Evolutionary conservation across 2,329 filamentous ascomycete species (phyloP).

Genomic region (Botrytis elliptica): DNA sequence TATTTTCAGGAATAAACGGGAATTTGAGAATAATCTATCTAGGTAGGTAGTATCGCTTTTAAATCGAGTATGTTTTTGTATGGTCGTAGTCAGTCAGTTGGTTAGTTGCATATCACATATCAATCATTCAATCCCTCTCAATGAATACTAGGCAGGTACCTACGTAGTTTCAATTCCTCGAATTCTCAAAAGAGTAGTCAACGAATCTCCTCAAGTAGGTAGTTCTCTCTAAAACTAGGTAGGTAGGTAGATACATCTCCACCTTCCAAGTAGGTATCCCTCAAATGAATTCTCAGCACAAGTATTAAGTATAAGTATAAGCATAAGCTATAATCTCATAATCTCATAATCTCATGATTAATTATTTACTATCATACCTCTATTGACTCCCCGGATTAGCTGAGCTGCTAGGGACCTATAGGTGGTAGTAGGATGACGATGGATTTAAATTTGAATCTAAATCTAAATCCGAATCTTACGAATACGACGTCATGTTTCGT

Average conservation of each 20-base stretch:
- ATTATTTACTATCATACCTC: too few relatives aligned
- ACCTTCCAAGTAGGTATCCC: too few relatives aligned
- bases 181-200: background rate
- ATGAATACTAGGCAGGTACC: background rate
- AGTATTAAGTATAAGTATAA: too few relatives aligned
- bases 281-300: too few relatives aligned
- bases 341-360: too few relatives aligned
- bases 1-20: background rate
- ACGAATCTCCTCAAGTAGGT: background rate
- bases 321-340: too few relatives aligned
- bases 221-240: too few relatives aligned
- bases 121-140: background rate
- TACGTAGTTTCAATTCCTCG: background rate
- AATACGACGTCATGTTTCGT: background rate
- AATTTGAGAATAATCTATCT: background rate
- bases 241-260: too few relatives aligned
- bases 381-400: too few relatives aligned
- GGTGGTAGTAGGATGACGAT: background rate
- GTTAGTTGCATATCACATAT: background rate
- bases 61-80: background rate
- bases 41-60: background rate
- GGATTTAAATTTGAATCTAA: background rate
- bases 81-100: background rate
- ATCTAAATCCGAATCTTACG: background rate
- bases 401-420: too few relatives aligned